These are phyloP conservation scores for Ramaria rubella DNA, from an alignment of 768 basidiomycete species.

Conservation along the genomic window DNA sequence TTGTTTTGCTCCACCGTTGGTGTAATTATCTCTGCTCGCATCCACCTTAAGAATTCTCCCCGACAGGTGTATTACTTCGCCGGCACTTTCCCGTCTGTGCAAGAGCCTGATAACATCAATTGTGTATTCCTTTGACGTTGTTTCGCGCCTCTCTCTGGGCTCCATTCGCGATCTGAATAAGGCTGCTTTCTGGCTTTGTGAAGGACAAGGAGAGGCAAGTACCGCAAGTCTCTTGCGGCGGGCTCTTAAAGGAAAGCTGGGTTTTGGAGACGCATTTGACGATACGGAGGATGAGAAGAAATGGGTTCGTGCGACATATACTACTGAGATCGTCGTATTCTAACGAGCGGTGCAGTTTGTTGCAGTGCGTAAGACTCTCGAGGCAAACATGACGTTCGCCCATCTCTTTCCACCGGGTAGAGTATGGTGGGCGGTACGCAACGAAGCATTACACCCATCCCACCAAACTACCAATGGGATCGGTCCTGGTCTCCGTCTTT, in stretches of 20 bases:
- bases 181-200: slow-evolving; percentile 74
- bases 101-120: slow-evolving; percentile 66
- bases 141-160: slow-evolving; percentile 71
- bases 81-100: slow-evolving; percentile 51
- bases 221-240: slow-evolving; percentile 36
- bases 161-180: slow-evolving; percentile 70
- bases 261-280: slow-evolving; percentile 49
- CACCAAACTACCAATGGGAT: slow-evolving; percentile 33
- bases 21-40: slow-evolving; percentile 13
- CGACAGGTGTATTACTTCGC: slow-evolving; percentile 54
- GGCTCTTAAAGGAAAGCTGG: slow-evolving; percentile 59
- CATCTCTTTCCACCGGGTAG: slow-evolving; percentile 72
- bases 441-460: slow-evolving; percentile 58
- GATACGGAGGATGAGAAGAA: slow-evolving; percentile 7
- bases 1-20: slow-evolving; percentile 75
- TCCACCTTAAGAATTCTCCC: background rate
- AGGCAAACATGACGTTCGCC: slow-evolving; percentile 72
- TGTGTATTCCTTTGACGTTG: slow-evolving; percentile 77
- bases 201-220: slow-evolving; percentile 47
- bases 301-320: background rate
- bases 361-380: slow-evolving; percentile 73
- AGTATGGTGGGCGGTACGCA: slow-evolving; percentile 73
- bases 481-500: slow-evolving; percentile 44
- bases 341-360: slow-evolving; percentile 47
- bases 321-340: background rate